These are phyloP conservation scores for Phytophthora constricta DNA, from an alignment of 352 stramenopile species.

Conservation along the genomic window DNA sequence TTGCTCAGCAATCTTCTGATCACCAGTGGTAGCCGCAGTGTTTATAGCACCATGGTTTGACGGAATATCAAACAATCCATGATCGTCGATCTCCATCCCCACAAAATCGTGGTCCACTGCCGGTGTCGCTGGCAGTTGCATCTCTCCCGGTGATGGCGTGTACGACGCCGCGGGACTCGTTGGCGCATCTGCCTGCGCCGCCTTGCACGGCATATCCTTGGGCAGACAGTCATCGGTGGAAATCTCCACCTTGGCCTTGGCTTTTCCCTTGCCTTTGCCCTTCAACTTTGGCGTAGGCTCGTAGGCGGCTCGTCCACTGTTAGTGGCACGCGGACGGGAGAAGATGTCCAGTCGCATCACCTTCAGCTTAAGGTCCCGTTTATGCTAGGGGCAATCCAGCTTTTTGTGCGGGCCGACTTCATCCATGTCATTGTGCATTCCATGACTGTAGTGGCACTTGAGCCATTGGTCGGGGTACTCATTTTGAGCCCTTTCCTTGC, in stretches of 20 bases:
- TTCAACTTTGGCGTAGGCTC: not conserved
- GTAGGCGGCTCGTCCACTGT: not conserved
- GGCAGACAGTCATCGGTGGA: not conserved
- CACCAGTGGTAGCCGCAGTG: not conserved
- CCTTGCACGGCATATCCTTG: not conserved
- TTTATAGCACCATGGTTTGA: not conserved
- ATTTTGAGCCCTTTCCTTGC: not conserved
- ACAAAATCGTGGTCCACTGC: not conserved
- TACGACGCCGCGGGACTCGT: not conserved
- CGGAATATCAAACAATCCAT: not conserved
- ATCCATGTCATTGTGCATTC: not conserved
- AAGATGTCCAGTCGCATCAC: not conserved
- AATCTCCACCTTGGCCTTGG: not conserved
- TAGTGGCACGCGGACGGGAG: not conserved
- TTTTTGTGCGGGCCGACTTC: not conserved
- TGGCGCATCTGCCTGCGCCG: not conserved
- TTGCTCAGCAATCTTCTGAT: not conserved
- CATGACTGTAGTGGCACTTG: not conserved
- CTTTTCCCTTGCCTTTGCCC: not conserved
- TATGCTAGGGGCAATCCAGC: not conserved
- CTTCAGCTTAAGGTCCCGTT: not conserved
- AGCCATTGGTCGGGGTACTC: not conserved
- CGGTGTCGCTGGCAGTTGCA: not conserved
- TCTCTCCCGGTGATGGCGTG: not conserved
- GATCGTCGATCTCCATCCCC: not conserved